A percentile compares a stretch with the other conserved stretches of the same genome.
Conservation (phyloP, 495 filamentous ascomycete genomes). For the Chaetomium fimeti region DNA sequence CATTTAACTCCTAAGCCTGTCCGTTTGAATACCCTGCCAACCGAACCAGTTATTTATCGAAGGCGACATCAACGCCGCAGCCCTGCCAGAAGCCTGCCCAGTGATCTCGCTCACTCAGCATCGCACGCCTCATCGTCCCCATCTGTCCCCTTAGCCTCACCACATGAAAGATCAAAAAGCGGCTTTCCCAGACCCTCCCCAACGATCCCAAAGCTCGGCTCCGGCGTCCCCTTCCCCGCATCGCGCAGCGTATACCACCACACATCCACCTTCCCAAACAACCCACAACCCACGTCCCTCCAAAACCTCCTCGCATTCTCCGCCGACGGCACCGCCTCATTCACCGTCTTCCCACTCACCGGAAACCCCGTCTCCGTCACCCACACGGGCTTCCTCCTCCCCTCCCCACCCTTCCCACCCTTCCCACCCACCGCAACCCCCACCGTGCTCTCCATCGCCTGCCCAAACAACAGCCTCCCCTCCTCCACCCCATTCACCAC, state of each 20-base stretch:
- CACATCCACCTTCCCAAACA: slow-evolving; percentile 62
- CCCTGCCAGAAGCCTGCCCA: neutral
- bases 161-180: slow-evolving; percentile 63
- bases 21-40: no score
- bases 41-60: neutral
- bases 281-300: slow-evolving; percentile 70
- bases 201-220: slow-evolving; percentile 67
- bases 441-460: slow-evolving; percentile 59
- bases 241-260: slow-evolving; percentile 72
- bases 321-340: slow-evolving; percentile 59
- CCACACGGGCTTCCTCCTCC: slow-evolving; percentile 66
- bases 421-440: slow-evolving; percentile 59
- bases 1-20: no score
- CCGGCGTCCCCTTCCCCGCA: slow-evolving; percentile 50
- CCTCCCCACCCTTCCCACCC: slow-evolving; percentile 20
- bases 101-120: neutral
- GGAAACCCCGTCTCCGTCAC: slow-evolving; percentile 92
- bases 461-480: slow-evolving; percentile 61
- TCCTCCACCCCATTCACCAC: slow-evolving; percentile 61
- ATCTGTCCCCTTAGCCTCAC: slow-evolving; percentile 1
- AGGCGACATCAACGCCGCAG: neutral
- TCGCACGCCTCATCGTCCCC: neutral
- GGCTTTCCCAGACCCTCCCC: slow-evolving; percentile 50
- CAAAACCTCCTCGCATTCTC: slow-evolving; percentile 79
- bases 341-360: slow-evolving; percentile 60